Conservation (phyloP, 1,284 basidiomycete genomes). For the Apiotrichum siamense region DNA sequence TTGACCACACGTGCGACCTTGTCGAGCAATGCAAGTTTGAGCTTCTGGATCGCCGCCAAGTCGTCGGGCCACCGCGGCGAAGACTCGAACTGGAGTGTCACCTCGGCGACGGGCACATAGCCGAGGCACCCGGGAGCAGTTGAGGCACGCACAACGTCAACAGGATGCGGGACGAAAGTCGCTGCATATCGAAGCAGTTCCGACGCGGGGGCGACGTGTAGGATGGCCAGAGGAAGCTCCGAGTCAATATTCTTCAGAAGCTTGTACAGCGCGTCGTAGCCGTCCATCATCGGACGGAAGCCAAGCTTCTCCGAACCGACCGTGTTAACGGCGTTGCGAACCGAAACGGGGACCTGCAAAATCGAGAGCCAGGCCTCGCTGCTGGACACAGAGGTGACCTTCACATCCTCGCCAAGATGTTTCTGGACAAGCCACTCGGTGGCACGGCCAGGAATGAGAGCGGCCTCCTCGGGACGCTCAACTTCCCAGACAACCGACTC, state of each 20-base stretch:
- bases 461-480: slow-evolving; percentile 60
- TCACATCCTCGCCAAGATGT: slow-evolving; percentile 62
- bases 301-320: slow-evolving; percentile 53
- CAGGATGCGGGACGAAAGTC: slow-evolving; percentile 64
- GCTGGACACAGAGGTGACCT: slow-evolving; percentile 23
- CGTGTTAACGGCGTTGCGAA: slow-evolving; percentile 48
- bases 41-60: slow-evolving; percentile 82
- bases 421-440: slow-evolving; percentile 65
- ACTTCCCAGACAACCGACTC: slow-evolving; percentile 88
- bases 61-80: slow-evolving; percentile 95
- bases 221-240: slow-evolving; percentile 71
- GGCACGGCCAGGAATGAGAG: slow-evolving; percentile 69
- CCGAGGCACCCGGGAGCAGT: slow-evolving; percentile 54
- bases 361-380: slow-evolving; percentile 57
- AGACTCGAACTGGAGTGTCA: slow-evolving; percentile 80
- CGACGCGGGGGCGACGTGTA: slow-evolving; percentile 65
- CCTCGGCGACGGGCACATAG: slow-evolving; percentile 63
- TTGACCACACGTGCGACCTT: slow-evolving; percentile 62
- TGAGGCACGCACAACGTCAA: slow-evolving; percentile 49
- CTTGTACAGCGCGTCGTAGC: slow-evolving; percentile 75
- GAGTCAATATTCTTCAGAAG: slow-evolving; percentile 70
- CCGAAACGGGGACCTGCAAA: slow-evolving; percentile 58
- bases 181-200: slow-evolving; percentile 76
- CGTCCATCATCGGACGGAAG: slow-evolving; percentile 69
- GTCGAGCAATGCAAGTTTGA: slow-evolving; percentile 90